Evolutionary conservation across 2,329 filamentous ascomycete species (phyloP), one percentile per base, ranked within the genome.

Genomic region (Phyllosticta paracitricarpa): DNA sequence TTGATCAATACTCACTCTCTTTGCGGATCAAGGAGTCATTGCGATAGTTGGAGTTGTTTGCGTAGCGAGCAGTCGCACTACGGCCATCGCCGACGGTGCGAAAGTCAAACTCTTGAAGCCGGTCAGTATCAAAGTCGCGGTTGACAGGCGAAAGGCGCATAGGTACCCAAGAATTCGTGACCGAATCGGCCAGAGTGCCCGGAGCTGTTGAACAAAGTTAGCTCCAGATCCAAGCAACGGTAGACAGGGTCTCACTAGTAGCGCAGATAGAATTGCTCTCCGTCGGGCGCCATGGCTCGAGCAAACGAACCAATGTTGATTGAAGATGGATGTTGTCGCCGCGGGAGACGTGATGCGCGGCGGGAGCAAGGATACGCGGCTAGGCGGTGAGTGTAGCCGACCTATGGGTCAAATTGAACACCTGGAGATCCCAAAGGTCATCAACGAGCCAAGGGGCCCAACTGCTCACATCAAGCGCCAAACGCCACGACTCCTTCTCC

Each of bases 21-120:
- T 99, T 99, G 66, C 94, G 89, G 72, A 99, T 99, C 68, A 99
- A 80, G 65, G 92, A 97, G 74, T 99, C 94, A 77, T 99, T 99
- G 71, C 94, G 87, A 78, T 99, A 99, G 78, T 99, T 99, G 62
- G 93, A 97, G 77, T 99, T 99, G 82, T 99, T 99, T 66, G 94
- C 94, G 78, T 99, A 99, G 76, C 94, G 87, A 33, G 93, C 91
- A 58, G 94, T 89, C 7, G 94, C 94, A 72, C 92, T 97, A 64
- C 90, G 86, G 58, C 94, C 94, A 73, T 99, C 94, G 60, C 91
- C 91, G 54, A 97, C 84, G 25, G 91, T 90, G 61, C 93, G 85
- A 71, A 99, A 94, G 74, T 99, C 94, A 75, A 99, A 99, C 76
- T 99, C 93, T 97, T 67, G 10, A 30, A 30, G 28, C 28, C 28